A percentile compares a stretch with the other conserved stretches of the same genome.
These are phyloP conservation scores for Aspergillus taichungensis DNA, from an alignment of 495 filamentous ascomycete genomes.

Conservation along the genomic window DNA sequence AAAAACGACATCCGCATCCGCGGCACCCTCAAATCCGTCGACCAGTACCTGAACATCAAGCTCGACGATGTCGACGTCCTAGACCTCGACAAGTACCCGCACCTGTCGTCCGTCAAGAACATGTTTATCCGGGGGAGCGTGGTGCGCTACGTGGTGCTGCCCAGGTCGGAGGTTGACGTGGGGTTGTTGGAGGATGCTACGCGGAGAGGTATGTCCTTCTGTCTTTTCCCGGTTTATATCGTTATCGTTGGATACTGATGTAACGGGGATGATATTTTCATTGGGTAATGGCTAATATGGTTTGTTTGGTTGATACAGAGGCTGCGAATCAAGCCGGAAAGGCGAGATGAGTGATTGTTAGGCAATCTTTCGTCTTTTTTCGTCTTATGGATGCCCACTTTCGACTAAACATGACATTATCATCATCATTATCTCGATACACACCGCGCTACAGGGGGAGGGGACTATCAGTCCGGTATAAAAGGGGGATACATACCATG, in stretches of 20 bases:
- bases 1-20: constrained; percentile 98
- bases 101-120: constrained; percentile 91
- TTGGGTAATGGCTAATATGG: constrained; percentile 3
- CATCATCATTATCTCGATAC: too few relatives aligned
- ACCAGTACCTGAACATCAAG: constrained; percentile 99
- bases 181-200: constrained; percentile 92
- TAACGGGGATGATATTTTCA: too few relatives aligned
- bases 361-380: constrained; percentile 7
- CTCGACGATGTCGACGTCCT: constrained; percentile 87
- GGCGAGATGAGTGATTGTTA: constrained; percentile 24
- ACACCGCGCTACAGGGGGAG: too few relatives aligned
- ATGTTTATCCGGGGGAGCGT: constrained; percentile 97
- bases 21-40: constrained; percentile 89
- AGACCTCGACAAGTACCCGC: constrained; percentile 87
- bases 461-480: too few relatives aligned
- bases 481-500: too few relatives aligned
- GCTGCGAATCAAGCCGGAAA: constrained; percentile 46
- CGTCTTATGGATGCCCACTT: constrained; percentile 10
- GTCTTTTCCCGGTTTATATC: neutral
- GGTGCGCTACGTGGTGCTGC: constrained; percentile 90
- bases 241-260: neutral
- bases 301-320: constrained; percentile 23
- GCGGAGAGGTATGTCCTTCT: constrained; percentile 58
- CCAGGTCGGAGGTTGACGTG: constrained; percentile 78
- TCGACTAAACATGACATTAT: neutral